phyloP scores from a whole-genome alignment of 2,329 filamentous ascomycete genomes.

The Penicillium sp. region DNA sequence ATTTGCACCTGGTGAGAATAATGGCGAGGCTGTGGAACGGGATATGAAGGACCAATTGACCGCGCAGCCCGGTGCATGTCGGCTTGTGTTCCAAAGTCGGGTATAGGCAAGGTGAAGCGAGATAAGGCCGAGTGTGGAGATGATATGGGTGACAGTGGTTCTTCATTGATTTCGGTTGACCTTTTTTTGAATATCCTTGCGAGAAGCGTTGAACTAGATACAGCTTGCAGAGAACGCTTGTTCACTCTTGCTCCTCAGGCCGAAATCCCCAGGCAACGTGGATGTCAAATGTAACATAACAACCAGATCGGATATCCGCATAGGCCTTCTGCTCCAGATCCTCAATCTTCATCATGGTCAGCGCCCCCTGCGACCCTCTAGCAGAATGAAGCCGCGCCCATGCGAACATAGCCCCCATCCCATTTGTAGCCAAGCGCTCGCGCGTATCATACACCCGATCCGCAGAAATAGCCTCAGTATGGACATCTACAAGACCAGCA shows the following conservation, averaged over 20 bases:
- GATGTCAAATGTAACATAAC: constrained; percentile 13
- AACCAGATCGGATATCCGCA: constrained; percentile 12
- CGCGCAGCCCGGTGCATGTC: constrained; percentile 4
- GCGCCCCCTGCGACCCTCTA: neutral
- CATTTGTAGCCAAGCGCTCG: neutral
- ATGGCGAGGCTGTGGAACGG: constrained; percentile 3
- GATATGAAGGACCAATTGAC: constrained; percentile 10
- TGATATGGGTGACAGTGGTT: neutral
- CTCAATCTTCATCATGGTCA: neutral
- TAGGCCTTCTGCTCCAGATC: constrained; percentile 6
- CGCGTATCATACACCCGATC: constrained; percentile 3
- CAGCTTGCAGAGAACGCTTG: neutral
- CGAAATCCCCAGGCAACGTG: constrained; percentile 9
- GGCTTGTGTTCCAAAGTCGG: neutral
- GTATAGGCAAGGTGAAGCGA: neutral
- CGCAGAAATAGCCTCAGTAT: neutral
- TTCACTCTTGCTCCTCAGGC: neutral
- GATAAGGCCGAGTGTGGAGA: neutral
- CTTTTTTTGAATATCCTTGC: neutral
- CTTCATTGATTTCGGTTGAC: neutral
- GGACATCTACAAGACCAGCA: neutral
- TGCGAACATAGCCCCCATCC: constrained; percentile 1
- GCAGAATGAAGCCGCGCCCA: neutral
- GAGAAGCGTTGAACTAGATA: neutral
- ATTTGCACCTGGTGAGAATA: constrained; percentile 3